phyloP scores from a whole-genome alignment of 257 asterid species.

The Prunella vulgaris region DNA sequence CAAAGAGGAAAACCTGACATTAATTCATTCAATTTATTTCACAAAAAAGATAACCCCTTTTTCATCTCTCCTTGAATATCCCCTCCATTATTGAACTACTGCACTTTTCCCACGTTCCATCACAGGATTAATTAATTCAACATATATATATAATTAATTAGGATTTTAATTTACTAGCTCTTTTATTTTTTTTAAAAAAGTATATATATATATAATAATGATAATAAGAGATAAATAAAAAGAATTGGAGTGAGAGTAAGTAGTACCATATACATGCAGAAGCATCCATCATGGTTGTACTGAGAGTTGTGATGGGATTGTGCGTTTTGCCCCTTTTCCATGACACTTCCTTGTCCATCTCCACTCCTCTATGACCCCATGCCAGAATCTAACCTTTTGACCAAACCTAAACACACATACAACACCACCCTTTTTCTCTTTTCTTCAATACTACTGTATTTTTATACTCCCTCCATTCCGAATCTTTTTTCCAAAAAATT shows the following conservation, averaged over 20 bases:
- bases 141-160: no score
- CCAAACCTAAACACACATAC: conserved; percentile 12
- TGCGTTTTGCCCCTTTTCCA: conserved; percentile 44
- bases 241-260: conserved; percentile 11
- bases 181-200: no score
- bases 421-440: no score
- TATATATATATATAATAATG: no score
- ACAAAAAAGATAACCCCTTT: conserved; percentile 8
- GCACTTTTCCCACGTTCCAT: conserved; percentile 40
- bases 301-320: conserved; percentile 48
- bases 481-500: no score
- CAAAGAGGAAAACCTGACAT: conserved; percentile 43
- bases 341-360: conserved; percentile 47
- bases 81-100: conserved; percentile 34
- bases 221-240: no score
- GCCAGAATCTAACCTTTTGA: conserved; percentile 23
- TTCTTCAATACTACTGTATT: no score
- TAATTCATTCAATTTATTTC: conserved; percentile 24
- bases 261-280: conserved; percentile 26
- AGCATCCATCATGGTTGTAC: conserved; percentile 35
- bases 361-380: conserved; percentile 19
- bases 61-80: neutral
- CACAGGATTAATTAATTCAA: conserved; percentile 9
- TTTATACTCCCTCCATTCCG: no score
- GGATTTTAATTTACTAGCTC: no score